These are phyloP conservation scores for Aspergillus alliaceus DNA, from an alignment of 2,329 filamentous ascomycete genomes.

Conservation along the genomic window DNA sequence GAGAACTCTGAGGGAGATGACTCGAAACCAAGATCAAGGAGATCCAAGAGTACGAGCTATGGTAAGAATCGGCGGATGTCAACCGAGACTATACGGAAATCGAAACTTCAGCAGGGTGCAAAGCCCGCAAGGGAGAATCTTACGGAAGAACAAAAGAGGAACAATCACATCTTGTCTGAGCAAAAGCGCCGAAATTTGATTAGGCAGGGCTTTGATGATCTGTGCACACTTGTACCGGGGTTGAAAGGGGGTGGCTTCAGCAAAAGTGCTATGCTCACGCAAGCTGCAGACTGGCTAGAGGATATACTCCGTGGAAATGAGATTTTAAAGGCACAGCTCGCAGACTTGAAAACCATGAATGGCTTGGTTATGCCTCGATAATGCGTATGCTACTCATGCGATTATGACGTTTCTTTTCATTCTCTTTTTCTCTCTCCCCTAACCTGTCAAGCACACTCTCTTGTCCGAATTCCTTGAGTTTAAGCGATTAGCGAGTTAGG, in stretches of 20 bases:
- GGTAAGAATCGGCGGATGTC: conserved; percentile 34
- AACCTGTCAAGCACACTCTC: background rate
- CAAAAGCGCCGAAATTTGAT: conserved; percentile 82
- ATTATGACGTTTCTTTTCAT: conserved; percentile 19
- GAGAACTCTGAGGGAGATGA: conserved; percentile 36
- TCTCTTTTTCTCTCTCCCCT: background rate
- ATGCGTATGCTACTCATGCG: conserved; percentile 17
- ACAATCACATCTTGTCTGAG: conserved; percentile 84
- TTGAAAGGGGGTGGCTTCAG: conserved; percentile 73
- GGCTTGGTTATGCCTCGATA: conserved; percentile 38
- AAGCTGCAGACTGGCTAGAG: conserved; percentile 77
- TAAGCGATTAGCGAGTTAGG: conserved; percentile 27
- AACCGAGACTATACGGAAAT: conserved; percentile 38
- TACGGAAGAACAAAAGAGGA: conserved; percentile 75
- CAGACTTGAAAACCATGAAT: conserved; percentile 44
- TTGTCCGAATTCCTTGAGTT: conserved; percentile 6
- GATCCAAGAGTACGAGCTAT: conserved; percentile 47
- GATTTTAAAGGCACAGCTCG: conserved; percentile 55
- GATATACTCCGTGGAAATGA: conserved; percentile 70
- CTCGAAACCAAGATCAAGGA: conserved; percentile 43
- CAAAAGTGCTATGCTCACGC: conserved; percentile 76
- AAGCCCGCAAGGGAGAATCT: conserved; percentile 59
- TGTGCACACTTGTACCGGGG: conserved; percentile 74
- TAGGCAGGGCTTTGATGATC: conserved; percentile 77
- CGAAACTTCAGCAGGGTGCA: conserved; percentile 26